These are phyloP conservation scores for Voacanga thouarsii DNA, from an alignment of 257 asterid species.

Conservation along the genomic window DNA sequence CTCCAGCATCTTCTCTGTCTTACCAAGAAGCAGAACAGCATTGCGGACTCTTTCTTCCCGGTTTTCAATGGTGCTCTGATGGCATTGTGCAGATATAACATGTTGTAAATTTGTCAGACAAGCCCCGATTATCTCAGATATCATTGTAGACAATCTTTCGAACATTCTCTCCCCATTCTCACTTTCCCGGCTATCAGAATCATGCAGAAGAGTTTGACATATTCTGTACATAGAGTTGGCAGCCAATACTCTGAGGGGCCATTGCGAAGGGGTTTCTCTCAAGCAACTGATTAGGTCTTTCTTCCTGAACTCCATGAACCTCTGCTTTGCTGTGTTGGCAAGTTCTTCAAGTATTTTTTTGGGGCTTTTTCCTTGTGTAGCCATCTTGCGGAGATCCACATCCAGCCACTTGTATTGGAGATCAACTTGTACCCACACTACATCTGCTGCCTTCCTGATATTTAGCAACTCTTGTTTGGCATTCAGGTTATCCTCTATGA, in stretches of 20 bases:
- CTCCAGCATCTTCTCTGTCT: conserved; percentile 55
- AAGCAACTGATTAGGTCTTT: conserved; percentile 30
- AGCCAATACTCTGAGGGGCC: conserved; percentile 64
- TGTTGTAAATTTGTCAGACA: conserved; percentile 61
- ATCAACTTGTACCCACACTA: conserved; percentile 61
- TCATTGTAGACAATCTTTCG: conserved; percentile 42
- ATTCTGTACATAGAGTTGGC: conserved; percentile 77
- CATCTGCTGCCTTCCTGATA: conserved; percentile 62
- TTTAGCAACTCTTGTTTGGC: conserved; percentile 32
- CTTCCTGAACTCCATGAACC: conserved; percentile 39
- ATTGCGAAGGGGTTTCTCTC: conserved; percentile 42
- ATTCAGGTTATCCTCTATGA: conserved; percentile 48
- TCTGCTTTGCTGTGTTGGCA: conserved; percentile 48
- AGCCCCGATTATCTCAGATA: conserved; percentile 60
- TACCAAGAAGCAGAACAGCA: conserved; percentile 59
- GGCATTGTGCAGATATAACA: conserved; percentile 54
- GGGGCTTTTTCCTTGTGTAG: conserved; percentile 34
- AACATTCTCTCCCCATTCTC: conserved; percentile 38
- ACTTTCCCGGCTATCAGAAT: conserved; percentile 20
- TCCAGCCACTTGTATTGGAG: conserved; percentile 64
- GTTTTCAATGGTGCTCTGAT: conserved; percentile 46
- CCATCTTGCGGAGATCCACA: conserved; percentile 49
- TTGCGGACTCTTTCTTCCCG: conserved; percentile 48
- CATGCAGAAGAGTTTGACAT: conserved; percentile 58
- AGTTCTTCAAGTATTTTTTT: conserved; percentile 46